phyloP scores from a whole-genome alignment of 169 alveolate species.

The Eimeria acervulina region DNA sequence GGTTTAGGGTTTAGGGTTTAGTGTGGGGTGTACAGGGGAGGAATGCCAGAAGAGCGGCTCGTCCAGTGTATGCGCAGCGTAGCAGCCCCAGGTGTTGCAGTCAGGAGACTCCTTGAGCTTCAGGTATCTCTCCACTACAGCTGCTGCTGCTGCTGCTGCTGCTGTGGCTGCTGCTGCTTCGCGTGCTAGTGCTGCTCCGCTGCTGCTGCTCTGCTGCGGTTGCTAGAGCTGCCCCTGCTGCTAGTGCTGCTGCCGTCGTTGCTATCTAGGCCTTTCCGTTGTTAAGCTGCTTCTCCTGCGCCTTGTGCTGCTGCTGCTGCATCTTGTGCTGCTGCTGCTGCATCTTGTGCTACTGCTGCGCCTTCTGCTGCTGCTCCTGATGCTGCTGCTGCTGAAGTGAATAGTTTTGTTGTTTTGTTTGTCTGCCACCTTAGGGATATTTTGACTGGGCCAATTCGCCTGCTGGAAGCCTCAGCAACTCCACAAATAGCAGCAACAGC shows the following conservation, averaged over 20 bases:
- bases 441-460: not conserved
- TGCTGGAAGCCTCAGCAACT: not conserved
- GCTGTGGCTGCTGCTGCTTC: not conserved
- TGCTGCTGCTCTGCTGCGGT: too few relatives aligned
- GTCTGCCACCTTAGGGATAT: not conserved
- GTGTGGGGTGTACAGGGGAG: too few relatives aligned
- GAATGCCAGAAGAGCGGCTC: not conserved
- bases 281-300: too few relatives aligned
- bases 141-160: conserved; percentile 24
- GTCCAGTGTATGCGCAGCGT: conserved; percentile 33
- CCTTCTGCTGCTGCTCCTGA: too few relatives aligned
- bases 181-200: not conserved
- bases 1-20: too few relatives aligned
- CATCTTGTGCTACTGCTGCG: too few relatives aligned
- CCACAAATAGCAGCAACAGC: not conserved
- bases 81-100: conserved; percentile 28
- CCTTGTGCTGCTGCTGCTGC: too few relatives aligned
- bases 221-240: too few relatives aligned
- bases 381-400: too few relatives aligned
- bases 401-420: not conserved
- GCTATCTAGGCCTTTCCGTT: too few relatives aligned
- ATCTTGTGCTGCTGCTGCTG: too few relatives aligned
- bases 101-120: conserved; percentile 38
- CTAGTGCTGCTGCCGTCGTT: too few relatives aligned
- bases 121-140: not conserved